Evolutionary conservation across 768 basidiomycete genomes (phyloP).

Genomic region (Infundibulicybe gibba): DNA sequence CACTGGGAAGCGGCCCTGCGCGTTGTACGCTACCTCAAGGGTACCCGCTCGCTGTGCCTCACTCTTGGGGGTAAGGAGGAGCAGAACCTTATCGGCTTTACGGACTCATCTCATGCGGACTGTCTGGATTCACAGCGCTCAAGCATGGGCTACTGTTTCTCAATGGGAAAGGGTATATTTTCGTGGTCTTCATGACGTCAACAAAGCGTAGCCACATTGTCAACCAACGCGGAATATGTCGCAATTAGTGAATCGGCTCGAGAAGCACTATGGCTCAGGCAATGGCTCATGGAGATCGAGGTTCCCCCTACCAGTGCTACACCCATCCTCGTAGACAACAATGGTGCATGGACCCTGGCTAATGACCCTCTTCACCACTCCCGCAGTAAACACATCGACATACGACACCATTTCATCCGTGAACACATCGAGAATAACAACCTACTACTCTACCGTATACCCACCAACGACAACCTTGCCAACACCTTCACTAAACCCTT

Average conservation of each 20-base stretch:
- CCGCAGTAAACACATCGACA: not conserved
- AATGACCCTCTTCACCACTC: not conserved
- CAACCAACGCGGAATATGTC: not conserved
- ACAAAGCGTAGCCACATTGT: constrained; percentile 17
- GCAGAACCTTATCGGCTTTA: constrained; percentile 4
- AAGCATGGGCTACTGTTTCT: constrained; percentile 28
- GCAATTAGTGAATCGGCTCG: not conserved
- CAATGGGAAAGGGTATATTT: constrained; percentile 23
- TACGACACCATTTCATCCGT: not conserved
- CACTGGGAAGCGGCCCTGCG: not conserved
- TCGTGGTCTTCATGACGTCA: constrained; percentile 33
- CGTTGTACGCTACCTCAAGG: constrained; percentile 12
- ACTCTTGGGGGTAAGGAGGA: constrained; percentile 3
- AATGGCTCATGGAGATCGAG: too few species aligned
- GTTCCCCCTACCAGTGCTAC: too few species aligned
- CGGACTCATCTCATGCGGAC: constrained; percentile 9
- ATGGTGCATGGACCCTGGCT: not conserved
- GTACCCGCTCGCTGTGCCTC: not conserved
- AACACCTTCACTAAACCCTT: constrained; percentile 2
- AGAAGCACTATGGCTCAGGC: not conserved
- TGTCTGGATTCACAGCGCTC: constrained; percentile 10
- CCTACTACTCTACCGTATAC: not conserved
- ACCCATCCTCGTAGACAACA: not conserved
- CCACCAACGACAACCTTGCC: not conserved
- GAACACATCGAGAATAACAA: not conserved